Conservation (phyloP, 2,329 filamentous ascomycete genomes). For the Fusarium equiseti region DNA sequence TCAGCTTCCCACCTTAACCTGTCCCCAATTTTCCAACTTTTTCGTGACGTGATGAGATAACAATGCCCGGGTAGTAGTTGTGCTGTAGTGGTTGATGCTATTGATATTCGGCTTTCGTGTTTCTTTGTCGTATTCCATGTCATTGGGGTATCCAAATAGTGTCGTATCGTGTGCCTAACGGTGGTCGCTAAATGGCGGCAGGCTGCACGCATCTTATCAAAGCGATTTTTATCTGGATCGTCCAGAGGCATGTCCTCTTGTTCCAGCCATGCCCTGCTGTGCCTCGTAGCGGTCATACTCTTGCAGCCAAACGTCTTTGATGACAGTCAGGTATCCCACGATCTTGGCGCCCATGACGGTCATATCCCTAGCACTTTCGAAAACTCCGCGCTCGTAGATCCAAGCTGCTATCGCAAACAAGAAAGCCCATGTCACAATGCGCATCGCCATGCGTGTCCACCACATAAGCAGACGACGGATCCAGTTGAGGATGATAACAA, state of each 20-base stretch:
- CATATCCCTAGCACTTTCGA: slow-evolving; percentile 72
- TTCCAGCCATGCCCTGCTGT: slow-evolving; percentile 52
- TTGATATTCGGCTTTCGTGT: slow-evolving; percentile 6
- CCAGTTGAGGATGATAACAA: slow-evolving; percentile 77
- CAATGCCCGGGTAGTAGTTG: neutral
- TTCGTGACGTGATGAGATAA: slow-evolving; percentile 20
- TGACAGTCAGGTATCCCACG: slow-evolving; percentile 60
- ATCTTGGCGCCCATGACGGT: slow-evolving; percentile 58
- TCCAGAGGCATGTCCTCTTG: slow-evolving; percentile 35
- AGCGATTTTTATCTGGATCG: slow-evolving; percentile 23
- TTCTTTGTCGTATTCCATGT: slow-evolving; percentile 14
- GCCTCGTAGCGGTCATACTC: slow-evolving; percentile 71
- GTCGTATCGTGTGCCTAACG: slow-evolving; percentile 6
- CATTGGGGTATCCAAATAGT: slow-evolving; percentile 32
- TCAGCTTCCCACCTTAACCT: slow-evolving; percentile 6
- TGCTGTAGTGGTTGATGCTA: slow-evolving; percentile 7
- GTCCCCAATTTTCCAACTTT: slow-evolving; percentile 32
- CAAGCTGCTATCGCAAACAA: slow-evolving; percentile 66
- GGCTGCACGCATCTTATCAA: slow-evolving; percentile 1
- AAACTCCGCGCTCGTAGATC: slow-evolving; percentile 74
- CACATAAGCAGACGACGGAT: slow-evolving; percentile 79
- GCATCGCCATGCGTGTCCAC: slow-evolving; percentile 76
- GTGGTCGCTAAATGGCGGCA: slow-evolving; percentile 1
- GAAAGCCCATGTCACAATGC: slow-evolving; percentile 73
- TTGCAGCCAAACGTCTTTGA: slow-evolving; percentile 66